A percentile compares a stretch with the other conserved stretches of the same genome.
phyloP scores from a whole-genome alignment of 2,329 filamentous ascomycete species.

The Aspergillus uvarum region DNA sequence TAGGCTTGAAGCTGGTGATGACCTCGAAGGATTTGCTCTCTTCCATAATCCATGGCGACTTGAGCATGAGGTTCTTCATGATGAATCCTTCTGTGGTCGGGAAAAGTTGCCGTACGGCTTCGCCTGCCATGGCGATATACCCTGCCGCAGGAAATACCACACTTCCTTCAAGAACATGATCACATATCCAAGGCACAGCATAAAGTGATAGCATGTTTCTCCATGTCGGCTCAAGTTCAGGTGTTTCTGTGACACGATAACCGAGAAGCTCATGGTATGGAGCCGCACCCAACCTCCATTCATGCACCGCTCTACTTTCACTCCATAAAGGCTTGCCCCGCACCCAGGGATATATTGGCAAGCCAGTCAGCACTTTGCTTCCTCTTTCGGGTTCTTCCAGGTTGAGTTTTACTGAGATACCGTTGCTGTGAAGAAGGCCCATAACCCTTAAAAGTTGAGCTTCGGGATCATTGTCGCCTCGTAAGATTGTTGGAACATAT shows the following conservation, averaged over 20 bases:
- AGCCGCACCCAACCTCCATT: constrained; percentile 23
- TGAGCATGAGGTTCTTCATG: neutral
- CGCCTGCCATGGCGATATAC: constrained; percentile 27
- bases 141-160: constrained; percentile 27
- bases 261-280: constrained; percentile 31
- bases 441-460: no score
- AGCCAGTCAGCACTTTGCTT: no score
- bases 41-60: neutral
- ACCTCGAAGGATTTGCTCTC: constrained; percentile 12
- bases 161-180: constrained; percentile 26
- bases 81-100: constrained; percentile 11
- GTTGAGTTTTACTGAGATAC: no score
- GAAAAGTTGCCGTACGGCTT: constrained; percentile 20
- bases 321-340: constrained; percentile 23
- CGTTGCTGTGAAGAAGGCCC: no score
- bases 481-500: constrained; percentile 10
- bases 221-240: constrained; percentile 26
- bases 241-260: constrained; percentile 25
- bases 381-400: no score
- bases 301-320: constrained; percentile 16
- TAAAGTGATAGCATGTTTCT: constrained; percentile 26
- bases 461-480: no score
- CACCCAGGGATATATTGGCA: constrained; percentile 26
- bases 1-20: constrained; percentile 12
- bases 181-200: constrained; percentile 31